Conservation (phyloP, 441 rosid genomes). For the Arabidopsis lyrata region DNA sequence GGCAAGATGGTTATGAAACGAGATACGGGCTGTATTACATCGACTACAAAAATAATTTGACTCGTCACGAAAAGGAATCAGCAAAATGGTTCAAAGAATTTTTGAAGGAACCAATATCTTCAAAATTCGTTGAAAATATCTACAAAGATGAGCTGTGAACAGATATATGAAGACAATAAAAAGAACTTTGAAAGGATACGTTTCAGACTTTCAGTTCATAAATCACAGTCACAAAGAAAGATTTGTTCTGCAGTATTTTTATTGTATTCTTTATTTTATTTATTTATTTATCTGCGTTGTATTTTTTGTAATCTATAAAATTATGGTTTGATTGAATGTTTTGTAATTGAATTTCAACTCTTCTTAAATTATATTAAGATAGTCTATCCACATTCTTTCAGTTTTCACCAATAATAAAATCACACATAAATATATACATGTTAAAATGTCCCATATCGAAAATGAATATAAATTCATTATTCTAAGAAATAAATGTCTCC, state of each 20-base stretch:
- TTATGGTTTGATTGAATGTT: neutral
- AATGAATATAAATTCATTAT: too few relatives aligned
- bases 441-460: too few relatives aligned
- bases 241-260: neutral
- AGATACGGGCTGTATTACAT: slow-evolving; percentile 21
- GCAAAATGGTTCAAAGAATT: slow-evolving; percentile 27
- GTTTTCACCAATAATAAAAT: neutral
- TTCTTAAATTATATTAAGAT: neutral
- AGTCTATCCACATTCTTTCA: neutral
- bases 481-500: too few relatives aligned
- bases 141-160: slow-evolving; percentile 21
- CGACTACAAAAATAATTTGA: slow-evolving; percentile 10
- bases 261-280: slow-evolving; percentile 12
- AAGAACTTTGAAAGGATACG: neutral
- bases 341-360: neutral
- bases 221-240: neutral
- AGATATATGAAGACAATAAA: neutral
- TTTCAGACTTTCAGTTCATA: neutral
- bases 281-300: neutral
- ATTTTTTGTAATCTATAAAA: neutral
- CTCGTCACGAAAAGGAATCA: slow-evolving; percentile 25
- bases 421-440: too few relatives aligned
- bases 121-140: slow-evolving; percentile 4
- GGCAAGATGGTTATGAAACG: slow-evolving; percentile 1
- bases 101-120: slow-evolving; percentile 22